Conservation (phyloP, 2,329 filamentous ascomycete genomes). For the Stemphylium lycopersici region DNA sequence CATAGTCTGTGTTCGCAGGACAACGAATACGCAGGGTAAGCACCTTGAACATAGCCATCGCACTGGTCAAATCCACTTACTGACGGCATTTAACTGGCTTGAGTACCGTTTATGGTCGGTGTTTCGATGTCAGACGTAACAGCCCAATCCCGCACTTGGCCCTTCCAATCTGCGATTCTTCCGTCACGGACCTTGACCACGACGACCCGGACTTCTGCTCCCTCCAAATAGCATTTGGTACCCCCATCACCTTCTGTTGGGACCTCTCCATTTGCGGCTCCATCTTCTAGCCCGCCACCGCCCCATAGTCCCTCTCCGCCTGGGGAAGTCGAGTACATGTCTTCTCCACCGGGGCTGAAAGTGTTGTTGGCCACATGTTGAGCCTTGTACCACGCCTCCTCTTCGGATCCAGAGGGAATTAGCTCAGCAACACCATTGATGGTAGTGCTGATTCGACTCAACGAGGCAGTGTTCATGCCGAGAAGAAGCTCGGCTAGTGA, state of each 20-base stretch:
- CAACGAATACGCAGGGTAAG: too few species aligned
- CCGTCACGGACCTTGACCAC: slow-evolving; percentile 84
- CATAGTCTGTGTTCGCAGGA: too few species aligned
- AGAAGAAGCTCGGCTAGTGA: slow-evolving; percentile 82
- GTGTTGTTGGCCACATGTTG: slow-evolving; percentile 92
- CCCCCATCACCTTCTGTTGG: slow-evolving; percentile 52
- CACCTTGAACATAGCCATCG: too few species aligned
- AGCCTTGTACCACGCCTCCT: slow-evolving; percentile 83
- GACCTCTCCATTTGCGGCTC: slow-evolving; percentile 50
- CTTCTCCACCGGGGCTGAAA: slow-evolving; percentile 60
- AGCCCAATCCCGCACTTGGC: slow-evolving; percentile 81
- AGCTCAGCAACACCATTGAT: slow-evolving; percentile 88
- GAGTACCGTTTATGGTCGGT: too few species aligned
- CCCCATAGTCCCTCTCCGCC: slow-evolving; percentile 53
- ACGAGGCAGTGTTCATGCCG: slow-evolving; percentile 86
- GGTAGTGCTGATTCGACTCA: slow-evolving; percentile 88
- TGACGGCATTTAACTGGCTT: too few species aligned
- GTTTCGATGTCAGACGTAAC: too few species aligned
- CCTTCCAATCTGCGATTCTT: slow-evolving; percentile 92
- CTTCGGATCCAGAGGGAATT: slow-evolving; percentile 73
- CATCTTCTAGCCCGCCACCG: slow-evolving; percentile 50
- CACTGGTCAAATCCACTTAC: too few species aligned
- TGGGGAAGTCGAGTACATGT: slow-evolving; percentile 37
- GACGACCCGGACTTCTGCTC: slow-evolving; percentile 84
- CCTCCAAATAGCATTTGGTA: slow-evolving; percentile 73